These are phyloP conservation scores for Hyaloscypha hepaticicola DNA, from an alignment of 495 filamentous ascomycete genomes.

Conservation along the genomic window DNA sequence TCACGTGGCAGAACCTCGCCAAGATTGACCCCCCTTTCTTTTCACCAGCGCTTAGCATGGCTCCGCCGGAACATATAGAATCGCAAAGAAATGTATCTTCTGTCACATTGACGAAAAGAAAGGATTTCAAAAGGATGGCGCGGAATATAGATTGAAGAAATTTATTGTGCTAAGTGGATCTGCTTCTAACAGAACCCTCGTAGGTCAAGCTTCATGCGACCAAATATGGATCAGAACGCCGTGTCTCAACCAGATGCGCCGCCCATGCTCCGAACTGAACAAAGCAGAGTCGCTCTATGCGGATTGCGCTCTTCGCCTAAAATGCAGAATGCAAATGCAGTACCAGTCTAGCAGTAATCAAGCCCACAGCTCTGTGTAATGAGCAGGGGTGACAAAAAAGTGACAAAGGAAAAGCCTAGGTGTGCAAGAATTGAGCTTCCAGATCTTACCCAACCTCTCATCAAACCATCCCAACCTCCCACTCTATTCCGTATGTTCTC, in stretches of 20 bases:
- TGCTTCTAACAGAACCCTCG: not conserved
- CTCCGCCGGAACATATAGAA: too few species aligned
- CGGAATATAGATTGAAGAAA: not conserved
- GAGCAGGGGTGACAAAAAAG: not conserved
- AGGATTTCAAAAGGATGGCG: not conserved
- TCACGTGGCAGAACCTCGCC: too few species aligned
- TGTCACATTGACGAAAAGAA: not conserved
- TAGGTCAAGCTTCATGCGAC: not conserved
- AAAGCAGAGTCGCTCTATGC: slow-evolving; percentile 7
- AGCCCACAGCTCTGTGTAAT: slow-evolving; percentile 1
- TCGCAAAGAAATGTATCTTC: not conserved
- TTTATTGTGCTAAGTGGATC: not conserved
- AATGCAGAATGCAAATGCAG: slow-evolving; percentile 11
- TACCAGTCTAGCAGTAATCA: slow-evolving; percentile 5
- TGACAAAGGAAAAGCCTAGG: slow-evolving; percentile 20
- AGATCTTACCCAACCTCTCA: not conserved
- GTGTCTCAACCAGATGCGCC: not conserved
- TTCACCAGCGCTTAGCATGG: too few species aligned
- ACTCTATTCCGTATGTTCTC: slow-evolving; percentile 1
- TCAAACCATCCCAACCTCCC: slow-evolving; percentile 4
- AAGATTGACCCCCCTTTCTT: too few species aligned
- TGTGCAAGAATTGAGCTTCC: slow-evolving; percentile 16
- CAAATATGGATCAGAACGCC: not conserved
- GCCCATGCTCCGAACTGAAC: not conserved
- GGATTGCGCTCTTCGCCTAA: not conserved